Evolutionary conservation across 768 basidiomycete species (phyloP).

Genomic region (Boletus pseudo-olivaceus): DNA sequence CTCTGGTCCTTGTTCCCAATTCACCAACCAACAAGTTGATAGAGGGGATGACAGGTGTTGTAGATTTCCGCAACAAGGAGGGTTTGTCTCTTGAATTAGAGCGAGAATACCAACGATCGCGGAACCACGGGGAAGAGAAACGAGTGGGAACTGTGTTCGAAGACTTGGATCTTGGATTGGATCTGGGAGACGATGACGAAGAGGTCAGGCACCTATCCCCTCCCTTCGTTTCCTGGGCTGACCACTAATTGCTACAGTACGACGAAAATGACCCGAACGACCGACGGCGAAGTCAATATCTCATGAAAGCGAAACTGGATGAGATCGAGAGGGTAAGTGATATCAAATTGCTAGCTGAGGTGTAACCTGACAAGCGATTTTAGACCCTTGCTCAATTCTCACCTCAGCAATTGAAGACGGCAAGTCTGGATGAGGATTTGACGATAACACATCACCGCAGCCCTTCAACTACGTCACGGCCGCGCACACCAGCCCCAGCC

Average conservation of each 20-base stretch:
- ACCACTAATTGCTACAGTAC: slow-evolving; percentile 39
- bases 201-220: slow-evolving; percentile 32
- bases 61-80: slow-evolving; percentile 13
- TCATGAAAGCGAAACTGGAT: slow-evolving; percentile 73
- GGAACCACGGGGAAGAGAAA: slow-evolving; percentile 41
- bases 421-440: slow-evolving; percentile 19
- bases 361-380: slow-evolving; percentile 12
- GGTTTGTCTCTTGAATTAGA: slow-evolving; percentile 27
- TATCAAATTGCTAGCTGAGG: slow-evolving; percentile 2
- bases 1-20: slow-evolving; percentile 48
- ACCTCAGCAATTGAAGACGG: slow-evolving; percentile 40
- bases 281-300: slow-evolving; percentile 67
- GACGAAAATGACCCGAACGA: slow-evolving; percentile 73
- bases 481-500: slow-evolving; percentile 3
- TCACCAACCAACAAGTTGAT: slow-evolving; percentile 28
- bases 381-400: slow-evolving; percentile 67
- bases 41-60: slow-evolving; percentile 18
- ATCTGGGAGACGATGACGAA: slow-evolving; percentile 40
- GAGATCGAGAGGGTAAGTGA: slow-evolving; percentile 66
- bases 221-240: slow-evolving; percentile 8
- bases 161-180: slow-evolving; percentile 43
- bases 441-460: slow-evolving; percentile 19
- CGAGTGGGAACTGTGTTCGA: slow-evolving; percentile 45
- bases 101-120: slow-evolving; percentile 26
- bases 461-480: slow-evolving; percentile 13